Evolutionary conservation across 163 green algal species (phyloP).

Genomic region (Prototheca wickerhamii): DNA sequence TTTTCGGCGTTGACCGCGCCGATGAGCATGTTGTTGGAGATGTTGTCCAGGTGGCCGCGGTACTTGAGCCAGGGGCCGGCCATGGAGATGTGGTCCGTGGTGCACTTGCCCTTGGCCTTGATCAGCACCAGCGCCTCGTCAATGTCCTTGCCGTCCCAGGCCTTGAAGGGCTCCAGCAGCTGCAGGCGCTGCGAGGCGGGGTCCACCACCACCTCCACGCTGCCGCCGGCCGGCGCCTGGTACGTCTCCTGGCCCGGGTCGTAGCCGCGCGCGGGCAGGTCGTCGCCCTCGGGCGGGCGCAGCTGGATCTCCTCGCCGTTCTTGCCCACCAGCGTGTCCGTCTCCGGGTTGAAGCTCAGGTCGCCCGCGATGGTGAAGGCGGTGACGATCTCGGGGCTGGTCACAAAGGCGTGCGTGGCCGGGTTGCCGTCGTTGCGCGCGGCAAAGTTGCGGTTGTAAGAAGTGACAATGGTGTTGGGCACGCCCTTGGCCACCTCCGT

Average conservation of each 20-base stretch:
- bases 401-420: slow-evolving; percentile 87
- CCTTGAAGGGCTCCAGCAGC: slow-evolving; percentile 79
- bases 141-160: slow-evolving; percentile 61
- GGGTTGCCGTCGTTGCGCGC: slow-evolving; percentile 92
- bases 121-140: slow-evolving; percentile 65
- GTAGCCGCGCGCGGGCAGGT: slow-evolving; percentile 83
- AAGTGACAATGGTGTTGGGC: slow-evolving; percentile 92
- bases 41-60: slow-evolving; percentile 93
- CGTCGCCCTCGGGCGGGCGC: slow-evolving; percentile 68
- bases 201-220: slow-evolving; percentile 62
- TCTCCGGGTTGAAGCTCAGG: slow-evolving; percentile 93
- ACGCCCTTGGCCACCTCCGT: slow-evolving; percentile 83
- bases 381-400: slow-evolving; percentile 85
- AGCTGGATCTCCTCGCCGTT: slow-evolving; percentile 85
- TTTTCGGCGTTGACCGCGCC: slow-evolving; percentile 88
- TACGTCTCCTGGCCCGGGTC: slow-evolving; percentile 82
- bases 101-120: slow-evolving; percentile 97
- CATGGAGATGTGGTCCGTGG: slow-evolving; percentile 97
- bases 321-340: slow-evolving; percentile 78
- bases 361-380: slow-evolving; percentile 79
- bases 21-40: slow-evolving; percentile 94
- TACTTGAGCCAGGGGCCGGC: slow-evolving; percentile 96
- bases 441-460: slow-evolving; percentile 95
- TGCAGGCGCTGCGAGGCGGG: slow-evolving; percentile 76
- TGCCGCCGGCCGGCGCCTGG: slow-evolving; percentile 55